Evolutionary conservation across 257 asterid species (phyloP), one percentile per base, ranked within the genome.

Genomic region (Nicotiana tabacum): DNA sequence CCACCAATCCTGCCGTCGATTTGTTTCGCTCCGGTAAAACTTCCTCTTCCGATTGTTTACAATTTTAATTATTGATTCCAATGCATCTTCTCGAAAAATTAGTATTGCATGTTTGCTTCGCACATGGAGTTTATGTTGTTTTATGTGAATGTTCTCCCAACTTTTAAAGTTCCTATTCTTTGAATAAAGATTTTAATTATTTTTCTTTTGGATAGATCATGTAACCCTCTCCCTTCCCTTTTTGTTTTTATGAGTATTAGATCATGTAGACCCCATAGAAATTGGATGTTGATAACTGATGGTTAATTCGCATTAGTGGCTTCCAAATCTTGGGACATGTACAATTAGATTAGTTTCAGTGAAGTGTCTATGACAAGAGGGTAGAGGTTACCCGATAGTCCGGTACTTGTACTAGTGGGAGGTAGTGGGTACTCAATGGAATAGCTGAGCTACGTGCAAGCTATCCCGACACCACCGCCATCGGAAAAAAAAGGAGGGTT

Each of bases 21-120:
- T 90, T 92, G 83, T 87, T 91, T 65, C 98, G 97, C 81, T 89
- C 97, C n/a, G 97, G 97, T 94, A 77, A 46, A 74, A 43, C 27
- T 30, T 86, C 78, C 3, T 83, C 65, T 57, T 18, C 27, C 39
- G 39, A 4, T 35, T 43, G 4, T 11, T 12, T 58, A 1, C 18
- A 33, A 5, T 72, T 62, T 53, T 39, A 5, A 11, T 13, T 53
- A 56, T 61, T 56, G 16, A 9, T 65, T 46, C n/a, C 6, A 62
- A 43, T 72, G 24, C 51, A 24, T 56, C 46, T 65, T n/a, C 9
- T 58, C 17, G 10, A 11, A 13, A 30, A 68, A 21, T 83, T 16
- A 1, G 8, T 10, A 24, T 65, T 69, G 58, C n/a, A 35, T 5
- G 29, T 37, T 66, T 46, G 17, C 6, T n/a, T 70, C 6, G 9